A percentile compares a stretch with the other conserved stretches of the same genome.
These are phyloP conservation scores for Podila minutissima DNA, from an alignment of 192 early-diverging fungal genomes.

Conservation along the genomic window DNA sequence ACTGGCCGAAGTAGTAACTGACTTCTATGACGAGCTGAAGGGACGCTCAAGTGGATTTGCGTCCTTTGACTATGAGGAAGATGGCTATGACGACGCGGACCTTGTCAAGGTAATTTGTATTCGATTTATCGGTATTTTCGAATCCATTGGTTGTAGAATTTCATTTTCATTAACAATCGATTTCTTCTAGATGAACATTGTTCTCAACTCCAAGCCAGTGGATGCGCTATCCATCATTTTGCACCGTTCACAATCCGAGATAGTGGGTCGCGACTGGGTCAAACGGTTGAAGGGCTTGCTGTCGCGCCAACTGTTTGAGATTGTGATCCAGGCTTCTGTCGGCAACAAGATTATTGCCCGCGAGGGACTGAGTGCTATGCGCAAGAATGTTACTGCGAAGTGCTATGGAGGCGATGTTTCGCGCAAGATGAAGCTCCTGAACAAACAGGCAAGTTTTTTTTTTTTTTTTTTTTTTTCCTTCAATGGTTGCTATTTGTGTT, in stretches of 20 bases:
- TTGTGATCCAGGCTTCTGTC: conserved; percentile 89
- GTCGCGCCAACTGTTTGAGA: conserved; percentile 92
- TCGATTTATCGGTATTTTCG: too few relatives aligned
- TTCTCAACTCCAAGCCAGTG: conserved; percentile 91
- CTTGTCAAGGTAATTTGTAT: conserved; percentile 75
- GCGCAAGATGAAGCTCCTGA: conserved; percentile 97
- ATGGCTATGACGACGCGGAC: conserved; percentile 85
- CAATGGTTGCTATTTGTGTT: background rate
- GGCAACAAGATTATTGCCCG: conserved; percentile 87
- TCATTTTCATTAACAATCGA: background rate
- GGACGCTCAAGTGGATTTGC: conserved; percentile 91
- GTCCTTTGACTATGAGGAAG: conserved; percentile 96
- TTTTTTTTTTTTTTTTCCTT: background rate
- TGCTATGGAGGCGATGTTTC: conserved; percentile 98
- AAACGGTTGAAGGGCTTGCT: conserved; percentile 86
- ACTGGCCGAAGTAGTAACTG: conserved; percentile 92
- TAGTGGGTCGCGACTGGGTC: conserved; percentile 84
- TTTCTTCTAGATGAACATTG: conserved; percentile 74
- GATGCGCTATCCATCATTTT: conserved; percentile 93
- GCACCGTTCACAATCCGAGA: conserved; percentile 75
- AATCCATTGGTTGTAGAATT: background rate
- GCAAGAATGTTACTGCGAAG: conserved; percentile 98
- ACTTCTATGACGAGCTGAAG: conserved; percentile 97
- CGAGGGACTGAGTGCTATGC: conserved; percentile 84
- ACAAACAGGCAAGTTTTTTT: conserved; percentile 69